These are phyloP conservation scores for Nephelium lappaceum DNA, from an alignment of 345 rosid species.

Conservation along the genomic window DNA sequence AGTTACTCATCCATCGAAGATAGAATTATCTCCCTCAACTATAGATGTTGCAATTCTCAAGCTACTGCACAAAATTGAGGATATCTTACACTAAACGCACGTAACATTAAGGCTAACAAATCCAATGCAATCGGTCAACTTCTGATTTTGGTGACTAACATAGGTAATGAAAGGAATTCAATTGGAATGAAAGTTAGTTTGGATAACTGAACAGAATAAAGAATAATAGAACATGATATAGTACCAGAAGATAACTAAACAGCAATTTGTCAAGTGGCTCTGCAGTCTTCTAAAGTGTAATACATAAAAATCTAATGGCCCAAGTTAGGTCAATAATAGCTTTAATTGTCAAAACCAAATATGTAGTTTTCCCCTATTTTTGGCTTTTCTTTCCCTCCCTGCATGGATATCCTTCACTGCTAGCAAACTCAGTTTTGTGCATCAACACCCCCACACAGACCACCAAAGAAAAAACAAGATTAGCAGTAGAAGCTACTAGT, in stretches of 20 bases:
- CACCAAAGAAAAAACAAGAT: neutral
- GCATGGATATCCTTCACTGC: neutral
- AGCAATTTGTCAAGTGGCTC: neutral
- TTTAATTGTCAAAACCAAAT: neutral
- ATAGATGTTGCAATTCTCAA: neutral
- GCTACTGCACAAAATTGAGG: neutral
- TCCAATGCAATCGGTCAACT: neutral
- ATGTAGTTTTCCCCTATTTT: neutral
- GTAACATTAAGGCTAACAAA: neutral
- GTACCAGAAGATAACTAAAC: neutral
- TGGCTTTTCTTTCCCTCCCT: neutral
- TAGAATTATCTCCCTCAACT: neutral
- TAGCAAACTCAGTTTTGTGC: neutral
- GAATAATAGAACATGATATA: neutral
- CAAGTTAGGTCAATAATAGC: neutral
- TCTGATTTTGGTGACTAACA: neutral
- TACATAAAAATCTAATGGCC: neutral
- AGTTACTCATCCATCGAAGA: neutral
- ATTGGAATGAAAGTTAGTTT: neutral
- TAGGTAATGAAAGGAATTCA: neutral
- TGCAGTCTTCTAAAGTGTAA: conserved; percentile 1
- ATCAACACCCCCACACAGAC: neutral
- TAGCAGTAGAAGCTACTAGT: neutral
- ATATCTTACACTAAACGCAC: neutral
- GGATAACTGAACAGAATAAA: neutral